Conservation (phyloP, 2,329 filamentous ascomycete genomes). For the Teratosphaeria viscida region DNA sequence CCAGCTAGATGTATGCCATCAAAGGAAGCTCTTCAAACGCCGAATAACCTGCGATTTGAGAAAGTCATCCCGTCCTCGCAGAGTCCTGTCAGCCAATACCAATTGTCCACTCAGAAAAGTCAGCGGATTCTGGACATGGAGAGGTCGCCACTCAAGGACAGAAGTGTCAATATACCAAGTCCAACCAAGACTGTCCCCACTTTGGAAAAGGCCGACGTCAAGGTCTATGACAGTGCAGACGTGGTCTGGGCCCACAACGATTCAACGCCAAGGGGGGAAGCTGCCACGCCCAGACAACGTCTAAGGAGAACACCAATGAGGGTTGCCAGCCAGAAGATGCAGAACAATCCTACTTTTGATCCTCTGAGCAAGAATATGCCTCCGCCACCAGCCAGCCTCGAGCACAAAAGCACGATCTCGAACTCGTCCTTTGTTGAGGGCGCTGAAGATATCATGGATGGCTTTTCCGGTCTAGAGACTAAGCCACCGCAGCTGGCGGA, state of each 20-base stretch:
- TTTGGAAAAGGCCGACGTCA: background rate
- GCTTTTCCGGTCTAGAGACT: background rate
- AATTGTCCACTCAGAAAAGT: slow-evolving; percentile 6
- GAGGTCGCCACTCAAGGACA: slow-evolving; percentile 10
- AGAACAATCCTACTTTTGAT: background rate
- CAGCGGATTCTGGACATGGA: background rate
- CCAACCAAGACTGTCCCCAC: background rate
- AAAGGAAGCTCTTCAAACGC: slow-evolving; percentile 5
- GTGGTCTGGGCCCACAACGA: background rate
- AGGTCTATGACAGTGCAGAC: background rate
- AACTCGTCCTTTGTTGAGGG: background rate
- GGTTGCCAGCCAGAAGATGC: background rate
- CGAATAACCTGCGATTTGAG: slow-evolving; percentile 4
- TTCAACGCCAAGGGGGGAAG: background rate
- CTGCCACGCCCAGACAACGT: background rate
- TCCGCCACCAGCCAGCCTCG: slow-evolving; percentile 8
- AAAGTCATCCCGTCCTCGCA: slow-evolving; percentile 14
- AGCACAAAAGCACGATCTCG: slow-evolving; percentile 2
- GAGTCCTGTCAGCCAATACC: slow-evolving; percentile 10
- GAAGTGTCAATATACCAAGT: slow-evolving; percentile 5
- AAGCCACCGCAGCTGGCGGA: background rate
- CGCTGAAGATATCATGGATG: background rate
- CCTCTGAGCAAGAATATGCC: background rate
- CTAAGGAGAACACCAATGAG: background rate
- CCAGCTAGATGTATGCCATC: background rate